These are phyloP conservation scores for Herpetomonas samuelpessoai DNA, from an alignment of 208 protist species.

Conservation along the genomic window DNA sequence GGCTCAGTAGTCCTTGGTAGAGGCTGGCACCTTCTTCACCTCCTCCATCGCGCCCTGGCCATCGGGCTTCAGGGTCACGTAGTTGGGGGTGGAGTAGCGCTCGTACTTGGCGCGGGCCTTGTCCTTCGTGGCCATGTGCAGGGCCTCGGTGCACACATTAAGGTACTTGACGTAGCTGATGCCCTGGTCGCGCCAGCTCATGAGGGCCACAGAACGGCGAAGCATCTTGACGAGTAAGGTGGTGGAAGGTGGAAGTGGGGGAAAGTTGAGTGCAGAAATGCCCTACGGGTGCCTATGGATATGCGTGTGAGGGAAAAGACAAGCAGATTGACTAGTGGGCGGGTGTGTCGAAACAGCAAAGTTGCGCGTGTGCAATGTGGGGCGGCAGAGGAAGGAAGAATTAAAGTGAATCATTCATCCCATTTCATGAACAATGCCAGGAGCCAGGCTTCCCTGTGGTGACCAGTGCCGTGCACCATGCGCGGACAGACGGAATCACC, in stretches of 20 bases:
- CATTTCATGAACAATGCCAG: no score
- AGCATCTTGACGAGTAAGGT: conserved; percentile 35
- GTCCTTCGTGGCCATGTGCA: conserved; percentile 78
- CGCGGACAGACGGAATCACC: no score
- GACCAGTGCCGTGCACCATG: no score
- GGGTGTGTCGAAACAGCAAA: no score
- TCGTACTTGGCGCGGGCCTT: conserved; percentile 60
- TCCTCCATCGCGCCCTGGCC: conserved; percentile 49
- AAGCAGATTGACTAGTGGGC: no score
- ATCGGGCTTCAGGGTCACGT: conserved; percentile 59
- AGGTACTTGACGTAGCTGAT: conserved; percentile 92
- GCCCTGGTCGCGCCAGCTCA: conserved; percentile 86
- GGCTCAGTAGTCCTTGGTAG: conserved; percentile 78
- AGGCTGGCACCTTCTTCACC: conserved; percentile 64
- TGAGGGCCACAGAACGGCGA: conserved; percentile 42
- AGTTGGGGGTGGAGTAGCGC: conserved; percentile 73
- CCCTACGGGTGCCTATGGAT: no score
- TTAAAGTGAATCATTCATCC: no score
- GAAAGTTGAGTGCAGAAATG: conserved; percentile 6
- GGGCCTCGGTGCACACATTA: conserved; percentile 83
- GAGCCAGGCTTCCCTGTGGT: no score
- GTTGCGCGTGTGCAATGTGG: no score
- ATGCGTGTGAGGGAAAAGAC: no score
- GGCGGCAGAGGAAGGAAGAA: no score
- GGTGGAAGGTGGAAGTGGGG: conserved; percentile 3